A percentile compares a stretch with the other conserved stretches of the same genome.
phyloP scores from a whole-genome alignment of 208 protist species.

The Trypanosoma scelopori region DNA sequence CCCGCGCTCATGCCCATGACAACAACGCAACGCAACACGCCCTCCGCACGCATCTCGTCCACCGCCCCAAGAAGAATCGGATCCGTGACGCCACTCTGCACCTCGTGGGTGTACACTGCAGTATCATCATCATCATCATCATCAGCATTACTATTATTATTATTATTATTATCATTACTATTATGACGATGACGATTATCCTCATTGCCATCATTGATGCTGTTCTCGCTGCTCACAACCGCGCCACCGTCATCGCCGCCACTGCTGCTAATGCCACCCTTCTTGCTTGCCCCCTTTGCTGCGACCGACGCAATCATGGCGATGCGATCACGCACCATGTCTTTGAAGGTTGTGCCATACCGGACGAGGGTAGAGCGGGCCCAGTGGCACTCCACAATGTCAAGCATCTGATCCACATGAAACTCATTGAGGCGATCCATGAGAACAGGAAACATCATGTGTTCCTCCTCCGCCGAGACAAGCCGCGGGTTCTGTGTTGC shows the following conservation, averaged over 20 bases:
- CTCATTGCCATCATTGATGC: constrained; percentile 1
- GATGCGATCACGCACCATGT: constrained; percentile 68
- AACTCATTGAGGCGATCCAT: constrained; percentile 50
- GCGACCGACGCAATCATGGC: constrained; percentile 44
- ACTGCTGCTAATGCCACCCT: too few relatives aligned
- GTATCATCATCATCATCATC: constrained; percentile 17
- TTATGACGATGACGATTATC: constrained; percentile 3
- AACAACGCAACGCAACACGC: constrained; percentile 48
- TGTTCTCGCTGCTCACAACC: not conserved
- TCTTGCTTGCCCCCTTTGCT: constrained; percentile 11
- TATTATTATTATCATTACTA: constrained; percentile 13
- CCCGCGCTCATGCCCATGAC: constrained; percentile 74
- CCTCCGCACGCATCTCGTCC: constrained; percentile 43
- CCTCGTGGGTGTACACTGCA: constrained; percentile 15
- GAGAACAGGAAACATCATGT: constrained; percentile 70
- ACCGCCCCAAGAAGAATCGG: constrained; percentile 42
- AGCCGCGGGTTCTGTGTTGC: constrained; percentile 45
- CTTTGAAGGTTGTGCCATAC: constrained; percentile 61
- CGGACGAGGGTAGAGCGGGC: constrained; percentile 68
- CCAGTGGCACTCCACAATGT: constrained; percentile 64
- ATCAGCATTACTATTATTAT: constrained; percentile 2
- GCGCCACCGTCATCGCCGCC: not conserved
- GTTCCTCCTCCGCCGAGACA: constrained; percentile 65
- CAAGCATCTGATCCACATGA: constrained; percentile 52
- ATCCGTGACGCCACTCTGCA: constrained; percentile 11